Evolutionary conservation across 306 rosid species (phyloP).

Genomic region (Medicago truncatula): MtrunA17r5.0-ANR NC_053044.1:33753501-33754000

Average conservation of each 20-base stretch:
- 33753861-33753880: not conserved
- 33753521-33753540: not conserved
- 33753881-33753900: not conserved
- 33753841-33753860: not conserved
- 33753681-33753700: not conserved
- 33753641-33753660: not conserved
- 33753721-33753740: not conserved
- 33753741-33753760: not conserved
- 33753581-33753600: not conserved
- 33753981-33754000: constrained; percentile 56
- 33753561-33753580: not conserved
- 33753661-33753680: too few species aligned
- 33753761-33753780: not conserved
- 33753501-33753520: not conserved
- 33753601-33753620: not conserved
- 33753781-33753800: not conserved
- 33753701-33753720: not conserved
- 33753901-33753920: not conserved
- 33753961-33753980: constrained; percentile 53
- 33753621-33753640: not conserved
- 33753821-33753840: not conserved
- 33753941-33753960: constrained; percentile 29
- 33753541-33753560: not conserved
- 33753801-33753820: not conserved
- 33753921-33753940: constrained; percentile 7